These are phyloP conservation scores for Ophiocordyceps camponoti-floridani DNA, from an alignment of 2,329 filamentous ascomycete genomes.

Conservation along the genomic window DNA sequence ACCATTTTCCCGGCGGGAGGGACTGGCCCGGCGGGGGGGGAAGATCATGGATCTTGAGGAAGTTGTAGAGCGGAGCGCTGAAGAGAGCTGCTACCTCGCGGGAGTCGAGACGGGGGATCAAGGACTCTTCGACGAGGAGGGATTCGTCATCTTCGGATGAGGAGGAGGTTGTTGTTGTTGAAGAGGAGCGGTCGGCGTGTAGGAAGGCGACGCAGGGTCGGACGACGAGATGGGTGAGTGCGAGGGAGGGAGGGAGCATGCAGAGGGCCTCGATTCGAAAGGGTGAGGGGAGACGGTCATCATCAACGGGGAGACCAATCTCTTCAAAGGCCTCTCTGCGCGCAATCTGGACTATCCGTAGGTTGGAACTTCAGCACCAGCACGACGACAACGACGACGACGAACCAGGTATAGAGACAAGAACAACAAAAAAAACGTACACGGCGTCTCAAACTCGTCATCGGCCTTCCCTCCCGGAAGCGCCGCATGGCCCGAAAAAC, in stretches of 20 bases:
- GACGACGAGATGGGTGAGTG: slow-evolving; percentile 56
- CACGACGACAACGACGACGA: too few relatives aligned
- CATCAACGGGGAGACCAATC: slow-evolving; percentile 66
- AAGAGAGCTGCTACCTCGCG: slow-evolving; percentile 90
- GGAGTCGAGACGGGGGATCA: slow-evolving; percentile 69
- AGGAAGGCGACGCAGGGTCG: slow-evolving; percentile 65
- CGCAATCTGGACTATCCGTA: slow-evolving; percentile 51
- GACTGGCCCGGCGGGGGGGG: slow-evolving; percentile 16
- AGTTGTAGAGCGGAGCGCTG: slow-evolving; percentile 73
- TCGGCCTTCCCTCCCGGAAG: slow-evolving; percentile 66
- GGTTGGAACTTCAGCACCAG: not conserved
- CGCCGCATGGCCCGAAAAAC: slow-evolving; percentile 70
- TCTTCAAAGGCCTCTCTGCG: slow-evolving; percentile 84
- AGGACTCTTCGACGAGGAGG: slow-evolving; percentile 43
- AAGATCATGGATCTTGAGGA: slow-evolving; percentile 47
- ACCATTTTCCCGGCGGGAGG: slow-evolving; percentile 50
- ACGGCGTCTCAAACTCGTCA: slow-evolving; percentile 36
- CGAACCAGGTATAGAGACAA: too few relatives aligned
- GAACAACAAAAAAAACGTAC: slow-evolving; percentile 20
- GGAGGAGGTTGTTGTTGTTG: too few relatives aligned
- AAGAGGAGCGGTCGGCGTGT: slow-evolving; percentile 32
- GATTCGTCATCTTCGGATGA: slow-evolving; percentile 4
- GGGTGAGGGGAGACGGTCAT: slow-evolving; percentile 49
- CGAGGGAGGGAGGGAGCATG: slow-evolving; percentile 59
- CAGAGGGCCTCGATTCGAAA: slow-evolving; percentile 82